A percentile compares a stretch with the other conserved stretches of the same genome.
Evolutionary conservation across 306 rosid genomes (phyloP).

Genomic region (Vigna nakashimae): DNA sequence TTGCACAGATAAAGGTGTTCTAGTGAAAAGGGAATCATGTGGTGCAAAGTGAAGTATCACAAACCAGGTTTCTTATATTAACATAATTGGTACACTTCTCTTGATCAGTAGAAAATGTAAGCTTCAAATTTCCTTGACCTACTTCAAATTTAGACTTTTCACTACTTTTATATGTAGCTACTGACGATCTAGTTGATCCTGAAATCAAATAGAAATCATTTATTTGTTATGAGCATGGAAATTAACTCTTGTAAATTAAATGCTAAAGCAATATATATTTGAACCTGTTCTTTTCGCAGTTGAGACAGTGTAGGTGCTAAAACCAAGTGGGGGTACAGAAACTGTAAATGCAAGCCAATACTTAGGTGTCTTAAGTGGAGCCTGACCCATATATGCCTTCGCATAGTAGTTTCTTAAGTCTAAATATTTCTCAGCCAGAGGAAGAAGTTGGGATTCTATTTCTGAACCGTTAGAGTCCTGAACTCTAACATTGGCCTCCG

Average conservation of each 20-base stretch:
- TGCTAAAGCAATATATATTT: slow-evolving; percentile 10
- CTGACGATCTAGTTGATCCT: slow-evolving; percentile 74
- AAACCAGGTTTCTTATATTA: slow-evolving; percentile 63
- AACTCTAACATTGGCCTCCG: slow-evolving; percentile 56
- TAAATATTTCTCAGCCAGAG: slow-evolving; percentile 53
- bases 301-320: slow-evolving; percentile 76
- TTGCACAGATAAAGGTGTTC: background rate
- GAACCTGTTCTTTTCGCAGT: slow-evolving; percentile 54
- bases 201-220: slow-evolving; percentile 42
- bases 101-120: slow-evolving; percentile 58
- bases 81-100: slow-evolving; percentile 60
- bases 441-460: slow-evolving; percentile 80
- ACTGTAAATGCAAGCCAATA: slow-evolving; percentile 90
- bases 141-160: slow-evolving; percentile 61
- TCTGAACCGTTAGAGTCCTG: slow-evolving; percentile 66
- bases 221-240: slow-evolving; percentile 32
- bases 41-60: slow-evolving; percentile 37
- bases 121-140: slow-evolving; percentile 80
- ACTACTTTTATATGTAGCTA: slow-evolving; percentile 47
- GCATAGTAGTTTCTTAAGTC: slow-evolving; percentile 63
- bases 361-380: slow-evolving; percentile 57
- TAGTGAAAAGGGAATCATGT: slow-evolving; percentile 35
- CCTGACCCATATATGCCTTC: slow-evolving; percentile 70
- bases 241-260: slow-evolving; percentile 34
- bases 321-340: slow-evolving; percentile 87